A percentile compares a stretch with the other conserved stretches of the same genome.
Conservation (phyloP, 2,329 filamentous ascomycete genomes). For the Ceratocystis huliohia region DNA sequence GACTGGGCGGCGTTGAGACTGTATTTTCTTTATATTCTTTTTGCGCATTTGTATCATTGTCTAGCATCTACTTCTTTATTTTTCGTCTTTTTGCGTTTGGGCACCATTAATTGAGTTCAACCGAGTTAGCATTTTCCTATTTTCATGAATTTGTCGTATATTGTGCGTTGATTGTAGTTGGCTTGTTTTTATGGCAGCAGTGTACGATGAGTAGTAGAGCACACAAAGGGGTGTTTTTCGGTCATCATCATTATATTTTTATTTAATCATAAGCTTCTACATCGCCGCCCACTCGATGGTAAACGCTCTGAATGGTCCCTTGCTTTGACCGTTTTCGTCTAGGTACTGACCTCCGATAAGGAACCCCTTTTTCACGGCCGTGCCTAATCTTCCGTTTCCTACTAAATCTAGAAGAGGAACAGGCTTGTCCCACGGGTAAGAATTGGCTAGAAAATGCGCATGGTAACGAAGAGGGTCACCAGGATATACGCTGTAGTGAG, state of each 20-base stretch:
- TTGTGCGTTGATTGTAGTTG: not conserved
- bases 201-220: too few relatives aligned
- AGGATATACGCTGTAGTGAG: conserved; percentile 87
- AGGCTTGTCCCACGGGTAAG: conserved; percentile 75
- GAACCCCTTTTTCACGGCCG: conserved; percentile 92
- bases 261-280: conserved; percentile 34
- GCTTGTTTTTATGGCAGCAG: too few relatives aligned
- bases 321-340: conserved; percentile 27
- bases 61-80: not conserved
- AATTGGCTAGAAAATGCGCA: conserved; percentile 81
- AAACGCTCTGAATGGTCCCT: conserved; percentile 51
- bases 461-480: conserved; percentile 92
- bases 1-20: too few relatives aligned
- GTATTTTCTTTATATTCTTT: conserved; percentile 8
- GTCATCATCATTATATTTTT: not conserved
- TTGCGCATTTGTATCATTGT: conserved; percentile 10
- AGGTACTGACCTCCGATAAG: conserved; percentile 60
- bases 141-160: too few relatives aligned
- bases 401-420: conserved; percentile 77
- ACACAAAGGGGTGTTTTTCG: not conserved
- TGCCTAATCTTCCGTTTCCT: conserved; percentile 74
- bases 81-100: not conserved
- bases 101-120: not conserved
- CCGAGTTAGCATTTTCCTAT: too few relatives aligned
- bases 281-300: conserved; percentile 91